Percentiles rank a stretch among this genome's conserved stretches.
These are phyloP conservation scores for Gynostemma pentaphyllum DNA, from an alignment of 306 rosid species.

Conservation along the genomic window DNA sequence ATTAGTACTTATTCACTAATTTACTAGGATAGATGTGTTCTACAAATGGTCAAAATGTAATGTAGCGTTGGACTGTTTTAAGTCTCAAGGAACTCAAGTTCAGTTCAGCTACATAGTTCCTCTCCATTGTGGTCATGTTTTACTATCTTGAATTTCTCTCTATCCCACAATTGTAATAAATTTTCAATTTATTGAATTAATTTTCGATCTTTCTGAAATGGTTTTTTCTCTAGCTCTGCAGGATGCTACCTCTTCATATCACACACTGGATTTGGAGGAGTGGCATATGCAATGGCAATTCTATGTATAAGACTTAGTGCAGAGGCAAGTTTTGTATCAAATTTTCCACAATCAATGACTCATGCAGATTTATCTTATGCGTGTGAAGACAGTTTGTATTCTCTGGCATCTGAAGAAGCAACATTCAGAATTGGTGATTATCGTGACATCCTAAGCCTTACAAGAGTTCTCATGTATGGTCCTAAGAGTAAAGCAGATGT, in stretches of 20 bases:
- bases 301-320: conserved; percentile 54
- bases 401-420: conserved; percentile 48
- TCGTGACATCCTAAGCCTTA: conserved; percentile 86
- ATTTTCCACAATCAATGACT: conserved; percentile 29
- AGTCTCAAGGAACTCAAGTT: background rate
- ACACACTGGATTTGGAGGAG: conserved; percentile 95
- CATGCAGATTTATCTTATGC: conserved; percentile 17
- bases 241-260: conserved; percentile 75
- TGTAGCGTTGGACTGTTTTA: background rate
- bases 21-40: background rate
- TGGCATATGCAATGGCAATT: conserved; percentile 76
- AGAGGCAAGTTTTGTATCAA: conserved; percentile 32
- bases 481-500: conserved; percentile 88
- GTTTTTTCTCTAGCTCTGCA: conserved; percentile 47
- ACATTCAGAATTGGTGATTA: conserved; percentile 73
- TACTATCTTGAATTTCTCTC: background rate
- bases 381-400: conserved; percentile 27
- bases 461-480: conserved; percentile 69
- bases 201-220: background rate
- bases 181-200: conserved; percentile 9
- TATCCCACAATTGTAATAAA: conserved; percentile 5
- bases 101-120: background rate
- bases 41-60: background rate
- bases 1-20: background rate
- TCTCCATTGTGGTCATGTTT: background rate